Base-by-base conservation (phyloP, 1,284 basidiomycete species). In the Tausonia pullulans region DNA sequence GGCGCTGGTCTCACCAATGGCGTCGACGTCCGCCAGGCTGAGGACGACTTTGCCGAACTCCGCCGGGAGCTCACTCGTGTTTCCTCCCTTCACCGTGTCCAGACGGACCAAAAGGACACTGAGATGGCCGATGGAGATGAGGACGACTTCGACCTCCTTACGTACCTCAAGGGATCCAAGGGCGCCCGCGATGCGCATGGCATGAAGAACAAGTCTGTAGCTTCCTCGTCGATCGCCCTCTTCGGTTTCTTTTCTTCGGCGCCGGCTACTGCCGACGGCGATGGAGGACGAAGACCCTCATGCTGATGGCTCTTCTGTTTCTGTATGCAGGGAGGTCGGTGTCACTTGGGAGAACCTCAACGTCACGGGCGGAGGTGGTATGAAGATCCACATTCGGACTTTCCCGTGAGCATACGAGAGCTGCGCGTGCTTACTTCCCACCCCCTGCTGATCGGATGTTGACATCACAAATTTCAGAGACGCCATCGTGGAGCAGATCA, bases 291-390 rank as follows among this genome's bases (percentile, higher is more conserved):
- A 14, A 46, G 48, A 44, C 44, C n/a, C 46, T 58, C 13, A 53
- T 40, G 44, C 56, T 51, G 16, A 16, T 44, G 59, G 58, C 57
- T 16, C 56, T 63, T 43, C 61, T 74, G 16, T 57, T 41, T 27
- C 27, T 27, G 9, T 49, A 1, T 49, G 48, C 8, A 9, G 48
- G 9, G 10, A 63, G 63, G 63, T 65, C 49, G 88, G 88, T 49
- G 87, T 90, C 44, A 83, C 83, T 40, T 91, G 88, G 86, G 81
- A 88, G 61, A 79, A 85, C 68, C 75, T 90, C 0, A 80, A 85
- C 64, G 90, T 92, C 57, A 79, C 85, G 16, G 88, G 86, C 43
- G 73, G 81, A 1, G 88, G 87, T 41, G 85, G 85, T 53, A 74
- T 78, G 69, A 75, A 71, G 63, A 67, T 54, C 45, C 14, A 49